Percentiles rank a stretch among this genome's conserved stretches.
These are phyloP conservation scores for Fusarium sp. DNA, from an alignment of 2,329 filamentous ascomycete genomes.

Conservation along the genomic window DNA sequence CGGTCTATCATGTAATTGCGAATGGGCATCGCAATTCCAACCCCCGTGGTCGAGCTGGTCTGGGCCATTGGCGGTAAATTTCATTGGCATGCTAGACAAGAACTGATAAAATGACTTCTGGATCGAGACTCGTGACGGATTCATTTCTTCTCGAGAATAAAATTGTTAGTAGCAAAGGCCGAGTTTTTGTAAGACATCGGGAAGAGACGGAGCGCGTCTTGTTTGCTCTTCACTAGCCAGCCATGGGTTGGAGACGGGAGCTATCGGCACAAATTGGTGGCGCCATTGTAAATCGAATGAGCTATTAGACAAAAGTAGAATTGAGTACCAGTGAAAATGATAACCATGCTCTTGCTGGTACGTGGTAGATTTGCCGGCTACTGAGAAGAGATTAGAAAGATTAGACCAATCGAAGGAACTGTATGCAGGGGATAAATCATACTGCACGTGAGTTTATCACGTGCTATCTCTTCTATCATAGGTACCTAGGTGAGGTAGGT, in stretches of 20 bases:
- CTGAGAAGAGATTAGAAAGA: conserved; percentile 6
- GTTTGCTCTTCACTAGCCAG: conserved; percentile 9
- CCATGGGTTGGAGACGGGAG: conserved; percentile 22
- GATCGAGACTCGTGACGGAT: conserved; percentile 21
- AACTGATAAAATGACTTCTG: conserved; percentile 4
- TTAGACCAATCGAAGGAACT: not conserved
- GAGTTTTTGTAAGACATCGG: conserved; percentile 28
- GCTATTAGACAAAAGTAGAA: conserved; percentile 28
- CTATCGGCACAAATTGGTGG: conserved; percentile 22
- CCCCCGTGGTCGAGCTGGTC: conserved; percentile 42
- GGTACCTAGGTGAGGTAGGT: too few species aligned
- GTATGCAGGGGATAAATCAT: too few species aligned
- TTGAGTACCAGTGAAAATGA: conserved; percentile 5
- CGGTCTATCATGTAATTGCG: conserved; percentile 40
- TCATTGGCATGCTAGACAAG: conserved; percentile 7
- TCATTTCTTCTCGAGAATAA: not conserved
- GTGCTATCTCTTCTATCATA: conserved; percentile 3
- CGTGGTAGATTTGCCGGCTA: not conserved
- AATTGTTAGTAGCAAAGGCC: conserved; percentile 11
- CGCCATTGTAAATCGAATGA: conserved; percentile 18
- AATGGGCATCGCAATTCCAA: conserved; percentile 40
- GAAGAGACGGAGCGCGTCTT: conserved; percentile 36
- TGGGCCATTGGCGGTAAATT: conserved; percentile 42
- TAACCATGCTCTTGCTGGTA: conserved; percentile 7
- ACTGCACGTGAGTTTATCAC: conserved; percentile 25